Evolutionary conservation across 2,329 filamentous ascomycete species (phyloP).

Genomic region (Exophiala sideris): DNA sequence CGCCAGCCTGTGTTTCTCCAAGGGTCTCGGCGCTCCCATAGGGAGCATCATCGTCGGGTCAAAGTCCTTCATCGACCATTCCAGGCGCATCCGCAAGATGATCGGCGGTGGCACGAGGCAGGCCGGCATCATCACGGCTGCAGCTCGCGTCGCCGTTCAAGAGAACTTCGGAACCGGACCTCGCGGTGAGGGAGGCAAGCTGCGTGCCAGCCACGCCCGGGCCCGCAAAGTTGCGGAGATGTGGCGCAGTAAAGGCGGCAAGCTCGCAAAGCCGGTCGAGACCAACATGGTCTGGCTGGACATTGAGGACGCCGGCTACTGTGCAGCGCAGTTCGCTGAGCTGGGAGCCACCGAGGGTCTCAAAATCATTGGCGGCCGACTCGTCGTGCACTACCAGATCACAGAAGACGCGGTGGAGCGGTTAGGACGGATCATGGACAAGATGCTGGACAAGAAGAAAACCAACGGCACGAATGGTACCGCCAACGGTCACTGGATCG

Average conservation of each 20-base stretch:
- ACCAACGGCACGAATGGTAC: not conserved
- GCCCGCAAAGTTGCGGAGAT: constrained; percentile 61
- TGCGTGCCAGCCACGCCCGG: constrained; percentile 58
- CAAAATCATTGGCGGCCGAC: constrained; percentile 53
- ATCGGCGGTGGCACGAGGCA: constrained; percentile 78
- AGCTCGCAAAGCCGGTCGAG: constrained; percentile 65
- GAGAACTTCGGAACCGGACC: constrained; percentile 67
- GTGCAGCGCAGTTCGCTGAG: constrained; percentile 51
- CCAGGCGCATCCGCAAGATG: constrained; percentile 73
- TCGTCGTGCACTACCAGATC: constrained; percentile 67
- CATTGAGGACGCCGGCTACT: constrained; percentile 58
- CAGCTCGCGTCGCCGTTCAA: constrained; percentile 72
- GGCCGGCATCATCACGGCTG: constrained; percentile 70
- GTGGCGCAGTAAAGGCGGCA: constrained; percentile 69
- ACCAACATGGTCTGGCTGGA: constrained; percentile 95
- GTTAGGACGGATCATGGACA: constrained; percentile 32
- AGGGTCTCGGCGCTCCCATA: constrained; percentile 77
- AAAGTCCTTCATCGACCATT: constrained; percentile 59
- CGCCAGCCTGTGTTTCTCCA: constrained; percentile 74
- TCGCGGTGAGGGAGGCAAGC: constrained; percentile 58
- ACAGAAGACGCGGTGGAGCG: constrained; percentile 35
- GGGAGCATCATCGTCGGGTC: constrained; percentile 69
- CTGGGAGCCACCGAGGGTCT: constrained; percentile 58
- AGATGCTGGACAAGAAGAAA: constrained; percentile 14
- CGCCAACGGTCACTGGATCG: not conserved